phyloP scores from a whole-genome alignment of 805 yeast genomes.

The Starmera quercuum region DNA sequence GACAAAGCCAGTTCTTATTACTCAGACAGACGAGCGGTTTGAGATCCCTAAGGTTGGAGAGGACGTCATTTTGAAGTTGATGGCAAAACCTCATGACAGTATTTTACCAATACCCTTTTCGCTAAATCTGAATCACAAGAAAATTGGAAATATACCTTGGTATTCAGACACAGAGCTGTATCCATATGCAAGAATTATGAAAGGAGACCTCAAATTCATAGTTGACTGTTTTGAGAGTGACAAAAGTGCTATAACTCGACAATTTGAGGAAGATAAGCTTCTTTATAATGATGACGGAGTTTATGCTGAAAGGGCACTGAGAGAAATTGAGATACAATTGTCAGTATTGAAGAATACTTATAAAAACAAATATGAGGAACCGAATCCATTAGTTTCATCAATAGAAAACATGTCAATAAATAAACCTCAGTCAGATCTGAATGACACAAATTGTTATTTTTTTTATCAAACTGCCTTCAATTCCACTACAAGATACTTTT shows the following conservation, averaged over 20 bases:
- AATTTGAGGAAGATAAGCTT: conserved; percentile 48
- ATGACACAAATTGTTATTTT: conserved; percentile 44
- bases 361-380: conserved; percentile 13
- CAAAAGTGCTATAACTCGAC: conserved; percentile 40
- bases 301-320: conserved; percentile 46
- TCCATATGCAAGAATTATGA: conserved; percentile 60
- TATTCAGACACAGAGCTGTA: conserved; percentile 28
- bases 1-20: conserved; percentile 56
- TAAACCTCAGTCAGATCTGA: conserved; percentile 11
- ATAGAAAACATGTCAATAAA: conserved; percentile 9
- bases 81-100: conserved; percentile 43
- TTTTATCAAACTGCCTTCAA: conserved; percentile 76
- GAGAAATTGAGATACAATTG: conserved; percentile 42
- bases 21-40: conserved; percentile 40
- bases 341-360: conserved; percentile 29
- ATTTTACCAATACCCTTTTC: conserved; percentile 45
- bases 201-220: conserved; percentile 51
- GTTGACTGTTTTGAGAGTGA: conserved; percentile 53
- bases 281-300: conserved; percentile 54
- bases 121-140: conserved; percentile 27
- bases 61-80: conserved; percentile 53
- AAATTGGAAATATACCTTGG: conserved; percentile 50
- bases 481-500: conserved; percentile 54
- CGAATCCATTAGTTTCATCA: conserved; percentile 9
- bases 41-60: conserved; percentile 52